Base-by-base conservation (phyloP, 495 filamentous ascomycete genomes). In the Aspergillus heteromorphus region DNA sequence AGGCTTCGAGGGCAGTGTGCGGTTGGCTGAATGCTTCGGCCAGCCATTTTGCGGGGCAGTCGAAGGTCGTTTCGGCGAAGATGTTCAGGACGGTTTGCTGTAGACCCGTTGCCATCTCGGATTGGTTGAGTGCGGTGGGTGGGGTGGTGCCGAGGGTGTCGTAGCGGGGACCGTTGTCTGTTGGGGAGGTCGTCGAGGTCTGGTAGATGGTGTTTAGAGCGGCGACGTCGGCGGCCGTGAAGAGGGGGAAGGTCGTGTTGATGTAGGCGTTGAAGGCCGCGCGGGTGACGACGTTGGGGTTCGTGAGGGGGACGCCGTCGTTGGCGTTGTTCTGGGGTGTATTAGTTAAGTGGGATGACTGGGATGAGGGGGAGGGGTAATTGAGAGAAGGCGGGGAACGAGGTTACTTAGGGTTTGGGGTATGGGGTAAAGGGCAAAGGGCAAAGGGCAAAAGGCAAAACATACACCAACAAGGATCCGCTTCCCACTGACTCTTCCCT, bases 11-110 rank as follows among this genome's bases (percentile, higher is more conserved):
- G 11, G 5, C 8, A 7, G 56, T 20, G 66, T n/a, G n/a, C n/a
- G n/a, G n/a, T n/a, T 56, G 27, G n/a, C 68, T 58, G 61, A 81
- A 86, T 14, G 81, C 83, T 25, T 79, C 74, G 8, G 80, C 82
- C 31, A 87, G 70, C 83, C 82, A 88, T 62, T 84, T 80, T 0
- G 80, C 72, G 0, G 83, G 81, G 56, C 83, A 88, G 57, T 73
- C 69, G 49, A 87, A 86, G 6, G 74, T 80, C 11, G 76, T 78
- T 63, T 88, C 85, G 51, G 79, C 79, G 49, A 78, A 81, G 49
- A 87, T 58, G 25, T 64, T 41, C 18, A 64, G 58, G 0, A 58
- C 49, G 0, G 61, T 59, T 51, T 80, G 72, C 43, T 83, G 76
- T 48, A 83, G 79, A 5, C 73, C 73, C 0, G 72, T 78, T 6